Evolutionary conservation across 169 alveolate genomes (phyloP), one percentile per base, ranked within the genome.

Genomic region (Eimeria sp.): DNA sequence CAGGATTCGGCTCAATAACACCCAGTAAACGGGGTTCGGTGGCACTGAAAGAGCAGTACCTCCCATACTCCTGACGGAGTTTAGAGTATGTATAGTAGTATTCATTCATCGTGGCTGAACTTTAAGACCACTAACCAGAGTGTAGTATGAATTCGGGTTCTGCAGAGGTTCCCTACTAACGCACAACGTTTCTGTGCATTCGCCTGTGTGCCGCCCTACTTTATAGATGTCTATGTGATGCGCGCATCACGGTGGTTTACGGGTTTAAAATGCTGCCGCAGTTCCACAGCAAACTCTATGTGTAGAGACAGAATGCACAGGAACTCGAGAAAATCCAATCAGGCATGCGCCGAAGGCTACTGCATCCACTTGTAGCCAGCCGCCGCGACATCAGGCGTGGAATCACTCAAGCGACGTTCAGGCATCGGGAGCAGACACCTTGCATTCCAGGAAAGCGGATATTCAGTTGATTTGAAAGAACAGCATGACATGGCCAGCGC

Each of bases 41-140:
- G 30, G 51, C 96, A 16, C 87, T 95, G 45, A 96, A 96, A 13
- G 86, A 65, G 96, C 96, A 94, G 63, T 94, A 89, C n/a, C 96
- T 89, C 51, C 97, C 97, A 84, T 94, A 96, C 73, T 96, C 97
- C 96, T 96, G 96, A 16, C 97, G 96, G 95, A 88, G 95, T 87
- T 96, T 96, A 90, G 96, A 94, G 96, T 96, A 96, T 11, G 96
- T 73, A 89, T 92, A 96, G 88, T 94, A 95, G 63, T 80, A 96
- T 80, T 96, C 97, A 45, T 96, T 96, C 97, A 96, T 96, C n/a
- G 30, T 87, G 88, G 65, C 34, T 78, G 43, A 40, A 78, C 9
- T 7, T 25, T 10, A 25, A 49, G 22, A 0, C 4, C 40, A 73
- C 16, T 34, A 73, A 73, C 18, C 10, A 54, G 83, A 40, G 54